Evolutionary conservation across 352 stramenopile species (phyloP).

Genomic region (Peronospora belbahrii): DNA sequence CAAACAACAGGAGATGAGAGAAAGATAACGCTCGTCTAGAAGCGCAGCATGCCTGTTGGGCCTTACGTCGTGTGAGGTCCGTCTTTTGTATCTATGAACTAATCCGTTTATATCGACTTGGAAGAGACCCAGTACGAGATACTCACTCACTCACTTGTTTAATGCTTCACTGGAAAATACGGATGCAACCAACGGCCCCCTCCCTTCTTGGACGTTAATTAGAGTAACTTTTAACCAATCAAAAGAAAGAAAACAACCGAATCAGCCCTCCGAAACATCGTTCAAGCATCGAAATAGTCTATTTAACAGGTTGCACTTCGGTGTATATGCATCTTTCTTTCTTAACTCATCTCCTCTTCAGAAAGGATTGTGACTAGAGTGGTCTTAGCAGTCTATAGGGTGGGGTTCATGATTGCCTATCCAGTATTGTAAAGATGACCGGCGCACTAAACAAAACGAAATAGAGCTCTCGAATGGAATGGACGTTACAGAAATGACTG

Average conservation of each 20-base stretch:
- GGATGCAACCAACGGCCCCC: conserved; percentile 27
- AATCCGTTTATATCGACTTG: too few species aligned
- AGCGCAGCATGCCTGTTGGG: conserved; percentile 31
- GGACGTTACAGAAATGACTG: neutral
- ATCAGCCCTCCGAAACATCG: conserved; percentile 9
- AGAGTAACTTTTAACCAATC: conserved; percentile 14
- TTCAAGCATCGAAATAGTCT: conserved; percentile 23
- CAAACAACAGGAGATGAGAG: conserved; percentile 19
- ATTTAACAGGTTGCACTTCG: conserved; percentile 1
- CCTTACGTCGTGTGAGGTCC: conserved; percentile 15
- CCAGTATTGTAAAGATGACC: conserved; percentile 9
- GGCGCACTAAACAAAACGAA: too few species aligned
- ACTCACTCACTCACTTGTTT: conserved; percentile 7
- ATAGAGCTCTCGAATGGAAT: too few species aligned
- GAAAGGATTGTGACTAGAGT: conserved; percentile 17
- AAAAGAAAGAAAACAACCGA: neutral
- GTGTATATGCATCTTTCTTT: conserved; percentile 1
- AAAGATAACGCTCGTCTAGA: conserved; percentile 30
- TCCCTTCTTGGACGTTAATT: conserved; percentile 5
- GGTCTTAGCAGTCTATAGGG: too few species aligned
- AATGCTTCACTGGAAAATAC: conserved; percentile 25
- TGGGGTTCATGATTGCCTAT: conserved; percentile 16
- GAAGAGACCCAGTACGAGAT: conserved; percentile 12
- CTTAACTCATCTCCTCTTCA: conserved; percentile 6
- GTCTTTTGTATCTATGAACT: too few species aligned